Evolutionary conservation across 495 filamentous ascomycete species (phyloP).

Genomic region (Sporormia fimetaria): DNA sequence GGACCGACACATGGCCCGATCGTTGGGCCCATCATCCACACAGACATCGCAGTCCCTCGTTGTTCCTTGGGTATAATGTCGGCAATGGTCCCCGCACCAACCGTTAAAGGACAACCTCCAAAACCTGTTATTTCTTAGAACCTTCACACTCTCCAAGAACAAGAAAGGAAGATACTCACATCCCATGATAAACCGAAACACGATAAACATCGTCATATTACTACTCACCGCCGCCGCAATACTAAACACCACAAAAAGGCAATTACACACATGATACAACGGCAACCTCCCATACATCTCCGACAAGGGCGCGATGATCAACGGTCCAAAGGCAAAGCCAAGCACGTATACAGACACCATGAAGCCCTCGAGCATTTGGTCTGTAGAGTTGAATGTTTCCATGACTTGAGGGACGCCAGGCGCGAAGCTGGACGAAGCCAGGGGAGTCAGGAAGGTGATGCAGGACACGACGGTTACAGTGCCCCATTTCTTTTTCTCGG

Average conservation of each 20-base stretch:
- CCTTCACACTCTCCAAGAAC: background rate
- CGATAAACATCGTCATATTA: constrained; percentile 36
- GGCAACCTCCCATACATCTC: constrained; percentile 38
- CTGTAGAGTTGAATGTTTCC: constrained; percentile 21
- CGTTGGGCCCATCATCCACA: constrained; percentile 39
- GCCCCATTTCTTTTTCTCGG: constrained; percentile 20
- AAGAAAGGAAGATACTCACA: constrained; percentile 7
- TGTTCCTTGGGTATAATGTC: constrained; percentile 37
- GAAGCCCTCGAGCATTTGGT: constrained; percentile 27
- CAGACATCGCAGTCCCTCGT: constrained; percentile 37
- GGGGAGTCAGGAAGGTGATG: constrained; percentile 25
- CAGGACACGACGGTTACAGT: constrained; percentile 16
- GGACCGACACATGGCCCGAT: constrained; percentile 30
- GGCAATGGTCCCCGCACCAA: constrained; percentile 40
- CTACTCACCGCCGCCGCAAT: constrained; percentile 38
- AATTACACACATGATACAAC: constrained; percentile 36
- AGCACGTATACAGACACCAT: constrained; percentile 38
- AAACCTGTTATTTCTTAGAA: constrained; percentile 11
- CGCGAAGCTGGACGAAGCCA: constrained; percentile 24
- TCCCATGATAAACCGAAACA: constrained; percentile 40
- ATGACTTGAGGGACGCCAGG: constrained; percentile 26
- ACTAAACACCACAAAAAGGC: constrained; percentile 38
- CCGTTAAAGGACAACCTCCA: constrained; percentile 35
- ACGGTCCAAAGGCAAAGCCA: constrained; percentile 25
- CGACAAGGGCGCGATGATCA: constrained; percentile 37